Evolutionary conservation across 495 filamentous ascomycete genomes (phyloP), one percentile per base, ranked within the genome.

Genomic region (Neurospora tetraspora): DNA sequence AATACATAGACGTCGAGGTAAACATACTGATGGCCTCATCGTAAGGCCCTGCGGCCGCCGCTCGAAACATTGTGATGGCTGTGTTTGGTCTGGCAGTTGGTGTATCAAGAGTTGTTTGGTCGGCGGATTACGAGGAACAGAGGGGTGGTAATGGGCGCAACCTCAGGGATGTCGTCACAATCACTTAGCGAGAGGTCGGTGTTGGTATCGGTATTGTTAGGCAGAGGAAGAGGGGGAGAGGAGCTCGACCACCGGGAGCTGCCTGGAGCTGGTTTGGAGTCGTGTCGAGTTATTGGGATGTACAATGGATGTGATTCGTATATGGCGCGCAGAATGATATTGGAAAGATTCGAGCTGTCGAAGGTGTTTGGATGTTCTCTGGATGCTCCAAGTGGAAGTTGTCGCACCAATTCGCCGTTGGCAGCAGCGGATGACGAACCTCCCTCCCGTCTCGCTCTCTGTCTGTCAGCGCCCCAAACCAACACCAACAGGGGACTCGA

Each of bases 11-110:
- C 14, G 39, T 39, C 27, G 34, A 7, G 38, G 10, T 36, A 14
- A 16, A 79, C 80, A 70, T 82, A 86, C 85, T 84, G 79, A 86
- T 84, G 76, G 77, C 82, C 73, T 86, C 85, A 79, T 86, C 85
- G 77, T 85, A 86, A 39, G 85, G 84, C 71, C 82, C 82, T 70
- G 78, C 79, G 70, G 85, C 83, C 77, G 83, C 83, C 75, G 84
- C 83, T 80, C 85, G 83, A 74, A 86, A 86, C 85, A 86, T 86
- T 76, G 69, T 79, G 81, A 71, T 39, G 45, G 74, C 36, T 71
- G 71, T 61, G 53, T 40, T 40, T 71, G 42, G 7, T 42, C 20
- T 69, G 40, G 70, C 47, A 31, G 36, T 61, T 40, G 42, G 70
- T 38, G 68, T 53, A 70, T 36, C 37, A 38, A 27, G 39, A 27